Conservation (phyloP, 1,284 basidiomycete genomes). For the Moesziomyces sp. region DNA sequence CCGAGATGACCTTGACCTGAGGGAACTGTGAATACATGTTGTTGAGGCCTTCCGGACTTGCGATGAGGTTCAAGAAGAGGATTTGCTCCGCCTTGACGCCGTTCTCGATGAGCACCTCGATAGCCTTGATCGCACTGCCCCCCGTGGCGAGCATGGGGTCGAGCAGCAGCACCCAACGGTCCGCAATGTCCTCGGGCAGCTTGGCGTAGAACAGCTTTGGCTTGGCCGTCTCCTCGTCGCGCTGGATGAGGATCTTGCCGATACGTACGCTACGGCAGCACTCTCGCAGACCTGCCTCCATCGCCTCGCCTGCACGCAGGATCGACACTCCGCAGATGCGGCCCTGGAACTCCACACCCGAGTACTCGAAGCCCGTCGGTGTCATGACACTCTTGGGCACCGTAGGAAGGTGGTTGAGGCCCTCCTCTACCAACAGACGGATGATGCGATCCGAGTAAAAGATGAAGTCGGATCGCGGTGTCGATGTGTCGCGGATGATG, state of each 20-base stretch:
- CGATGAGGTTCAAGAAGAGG: slow-evolving; percentile 95
- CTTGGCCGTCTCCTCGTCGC: slow-evolving; percentile 64
- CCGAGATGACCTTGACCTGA: slow-evolving; percentile 82
- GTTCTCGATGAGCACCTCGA: slow-evolving; percentile 89
- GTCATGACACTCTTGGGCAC: slow-evolving; percentile 58
- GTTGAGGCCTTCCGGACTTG: slow-evolving; percentile 88
- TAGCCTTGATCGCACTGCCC: slow-evolving; percentile 96
- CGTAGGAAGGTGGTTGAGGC: slow-evolving; percentile 90
- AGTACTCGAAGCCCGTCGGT: slow-evolving; percentile 77
- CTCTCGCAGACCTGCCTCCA: slow-evolving; percentile 81
- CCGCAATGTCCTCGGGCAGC: slow-evolving; percentile 91
- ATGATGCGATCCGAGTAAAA: slow-evolving; percentile 85
- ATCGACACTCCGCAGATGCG: slow-evolving; percentile 64
- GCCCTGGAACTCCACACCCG: slow-evolving; percentile 61
- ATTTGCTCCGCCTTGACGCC: slow-evolving; percentile 82
- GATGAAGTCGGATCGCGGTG: slow-evolving; percentile 85
- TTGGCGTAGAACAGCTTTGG: slow-evolving; percentile 72
- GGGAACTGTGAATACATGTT: slow-evolving; percentile 85
- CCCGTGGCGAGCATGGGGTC: slow-evolving; percentile 98
- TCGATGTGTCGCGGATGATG: slow-evolving; percentile 77
- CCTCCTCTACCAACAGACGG: slow-evolving; percentile 74
- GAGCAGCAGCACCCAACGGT: slow-evolving; percentile 89
- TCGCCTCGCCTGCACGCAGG: slow-evolving; percentile 70
- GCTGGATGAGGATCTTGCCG: slow-evolving; percentile 70
- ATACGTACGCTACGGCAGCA: slow-evolving; percentile 75